Evolutionary conservation across 306 rosid genomes (phyloP), one percentile per base, ranked within the genome.

Genomic region (Trichosanthes truncata): DNA sequence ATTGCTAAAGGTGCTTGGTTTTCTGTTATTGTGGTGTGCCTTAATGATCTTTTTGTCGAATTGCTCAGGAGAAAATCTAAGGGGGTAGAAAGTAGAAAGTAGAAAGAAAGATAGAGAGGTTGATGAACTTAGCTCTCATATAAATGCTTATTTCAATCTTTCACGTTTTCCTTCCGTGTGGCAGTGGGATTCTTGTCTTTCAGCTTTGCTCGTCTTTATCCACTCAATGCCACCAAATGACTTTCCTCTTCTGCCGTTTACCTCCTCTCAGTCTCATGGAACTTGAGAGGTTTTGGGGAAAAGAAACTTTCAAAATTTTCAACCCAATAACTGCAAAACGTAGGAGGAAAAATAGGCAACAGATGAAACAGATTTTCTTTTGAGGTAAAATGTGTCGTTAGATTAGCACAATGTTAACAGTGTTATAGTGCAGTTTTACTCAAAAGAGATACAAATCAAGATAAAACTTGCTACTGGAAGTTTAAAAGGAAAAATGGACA

Each of bases 141-240:
- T 74, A 74, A 73, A 74, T 74, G 45, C 62, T 29, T 48, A 49
- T 31, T 51, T 74, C 5, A 74, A 74, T 6, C 78, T 53, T 51
- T 31, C 78, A 74, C 78, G 78, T 49, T 74, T 74, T 48, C 46
- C 25, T 74, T 74, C 26, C 78, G 62, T 74, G 78, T 74, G 78
- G 45, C 62, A 74, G 78, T 74, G 56, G 43, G 62, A 74, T 74
- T 74, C 43, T 74, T 15, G 6, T 48, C 43, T 73, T 60, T 48
- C 78, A 49, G 29, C 78, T 31, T n/a, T 20, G 17, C 7, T 49
- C 61, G 17, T 74, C 78, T 74, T 49, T 49, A 49, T 74, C 61
- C 55, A 26, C 59, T 73, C 56, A 71, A 21, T 10, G 33, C 75
- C 29, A 41, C 77, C 57, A 23, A 21, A 46, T 45, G 12, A 23